Evolutionary conservation across 306 rosid species (phyloP).

Genomic region (Sesbania bispinosa): DNA sequence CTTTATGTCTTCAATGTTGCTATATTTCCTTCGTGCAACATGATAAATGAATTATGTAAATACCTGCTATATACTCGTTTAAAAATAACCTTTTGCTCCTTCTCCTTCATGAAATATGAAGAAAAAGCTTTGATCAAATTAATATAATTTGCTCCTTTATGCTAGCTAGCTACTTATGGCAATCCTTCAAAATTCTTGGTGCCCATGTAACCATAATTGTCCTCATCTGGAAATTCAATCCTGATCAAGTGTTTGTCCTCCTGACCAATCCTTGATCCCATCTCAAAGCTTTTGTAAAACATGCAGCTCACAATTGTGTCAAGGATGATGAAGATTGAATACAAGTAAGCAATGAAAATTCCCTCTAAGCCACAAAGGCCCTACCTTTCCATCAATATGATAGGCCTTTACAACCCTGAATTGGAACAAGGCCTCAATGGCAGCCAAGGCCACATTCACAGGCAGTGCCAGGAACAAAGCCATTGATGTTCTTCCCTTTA

Average conservation of each 20-base stretch:
- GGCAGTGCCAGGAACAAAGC: constrained; percentile 81
- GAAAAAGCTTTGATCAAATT: constrained; percentile 10
- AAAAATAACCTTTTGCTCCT: background rate
- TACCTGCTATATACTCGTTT: constrained; percentile 13
- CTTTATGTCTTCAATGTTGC: constrained; percentile 30
- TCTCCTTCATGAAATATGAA: background rate
- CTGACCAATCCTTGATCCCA: constrained; percentile 17
- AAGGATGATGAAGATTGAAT: constrained; percentile 67
- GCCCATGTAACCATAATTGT: constrained; percentile 14
- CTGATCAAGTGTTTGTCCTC: constrained; percentile 14
- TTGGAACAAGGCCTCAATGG: constrained; percentile 81
- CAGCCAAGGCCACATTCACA: constrained; percentile 60
- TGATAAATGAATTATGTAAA: constrained; percentile 33
- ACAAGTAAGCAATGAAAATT: constrained; percentile 65
- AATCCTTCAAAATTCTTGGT: constrained; percentile 40
- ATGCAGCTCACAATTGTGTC: constrained; percentile 65
- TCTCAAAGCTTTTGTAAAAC: constrained; percentile 63
- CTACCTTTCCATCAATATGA: constrained; percentile 29
- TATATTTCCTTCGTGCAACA: constrained; percentile 30
- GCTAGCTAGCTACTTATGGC: constrained; percentile 38
- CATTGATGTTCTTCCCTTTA: constrained; percentile 65
- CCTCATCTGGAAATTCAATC: constrained; percentile 36
- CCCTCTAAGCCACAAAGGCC: constrained; percentile 56
- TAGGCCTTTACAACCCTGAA: constrained; percentile 56
- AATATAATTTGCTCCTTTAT: background rate